These are phyloP conservation scores for Flaveria ramosissima DNA, from an alignment of 129 eudicot species.

Conservation along the genomic window DNA sequence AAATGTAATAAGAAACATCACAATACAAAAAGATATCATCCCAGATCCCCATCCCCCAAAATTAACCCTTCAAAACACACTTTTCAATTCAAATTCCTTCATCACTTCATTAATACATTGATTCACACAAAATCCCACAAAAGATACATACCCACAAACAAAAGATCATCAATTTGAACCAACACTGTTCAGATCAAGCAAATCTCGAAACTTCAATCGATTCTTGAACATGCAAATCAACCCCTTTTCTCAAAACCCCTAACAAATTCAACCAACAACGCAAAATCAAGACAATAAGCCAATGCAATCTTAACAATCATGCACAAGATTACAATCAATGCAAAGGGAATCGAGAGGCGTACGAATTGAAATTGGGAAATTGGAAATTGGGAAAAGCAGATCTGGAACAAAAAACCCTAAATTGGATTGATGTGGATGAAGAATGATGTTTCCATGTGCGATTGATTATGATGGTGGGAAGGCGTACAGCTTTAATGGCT, in stretches of 20 bases:
- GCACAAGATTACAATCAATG: neutral
- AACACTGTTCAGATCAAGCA: constrained; percentile 21
- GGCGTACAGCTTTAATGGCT: constrained; percentile 33
- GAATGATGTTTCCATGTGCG: neutral
- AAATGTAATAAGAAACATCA: neutral
- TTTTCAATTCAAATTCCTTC: neutral
- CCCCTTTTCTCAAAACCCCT: constrained; percentile 23
- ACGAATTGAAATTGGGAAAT: constrained; percentile 8
- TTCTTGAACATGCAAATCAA: constrained; percentile 40
- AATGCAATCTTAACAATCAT: neutral
- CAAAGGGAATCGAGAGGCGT: constrained; percentile 17
- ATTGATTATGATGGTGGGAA: constrained; percentile 18
- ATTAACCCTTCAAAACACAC: neutral
- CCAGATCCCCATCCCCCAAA: constrained; percentile 1
- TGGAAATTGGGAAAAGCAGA: constrained; percentile 8
- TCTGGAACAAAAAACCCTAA: constrained; percentile 33
- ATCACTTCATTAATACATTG: neutral
- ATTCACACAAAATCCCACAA: neutral
- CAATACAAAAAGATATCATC: neutral
- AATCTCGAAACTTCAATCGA: constrained; percentile 22
- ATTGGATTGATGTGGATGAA: neutral
- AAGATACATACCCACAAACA: constrained; percentile 24
- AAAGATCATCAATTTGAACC: constrained; percentile 13
- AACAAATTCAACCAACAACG: neutral
- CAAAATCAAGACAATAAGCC: neutral